Base-by-base conservation (phyloP, 352 stramenopile species). In the Thraustochytrium sp. region DNA sequence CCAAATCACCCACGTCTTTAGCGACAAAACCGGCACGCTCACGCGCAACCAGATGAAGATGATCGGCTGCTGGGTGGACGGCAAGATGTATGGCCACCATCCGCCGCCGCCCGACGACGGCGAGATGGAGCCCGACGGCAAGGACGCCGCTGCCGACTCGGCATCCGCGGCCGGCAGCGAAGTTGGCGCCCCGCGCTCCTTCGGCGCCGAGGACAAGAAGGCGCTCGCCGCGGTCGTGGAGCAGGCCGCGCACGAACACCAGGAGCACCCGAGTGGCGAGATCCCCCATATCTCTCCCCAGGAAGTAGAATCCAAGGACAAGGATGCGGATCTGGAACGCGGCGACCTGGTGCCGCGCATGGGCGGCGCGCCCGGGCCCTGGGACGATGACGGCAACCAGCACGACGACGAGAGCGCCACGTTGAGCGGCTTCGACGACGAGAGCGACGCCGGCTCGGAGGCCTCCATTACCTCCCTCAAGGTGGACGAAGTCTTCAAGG, bases 31-130 rank as follows among this genome's bases (percentile, higher is more conserved):
- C 23, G 75, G 75, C 18, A 84, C 75, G n/a, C 75, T 84, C 23
- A 84, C 75, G 26, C 55, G 61, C 40, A 84, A 84, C 34, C 29
- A 73, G n/a, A 84, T 84, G 75, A 84, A 84, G 59, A 42, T 84
- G 54, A 88, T 94, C 36, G 96, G 96, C 72, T 64, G 48, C 48
- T 80, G 40, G 31, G 68, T 64, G 5, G 40, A 80, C 9, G 40
- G 40, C 0, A 46, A 53, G 2, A 80, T 80, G 68, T 72, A 80
- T 26, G 68, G 68, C 23, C 40, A 63, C 26, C 34, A 55, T n/a
- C 68, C 68, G 23, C 68, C 68, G 13, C 44, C 1, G 23, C 34
- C 40, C n/a, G 68, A 80, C 51, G 16, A 80, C 13, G 46, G 40
- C 23, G 68, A 64, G 4, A 8, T 42, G 68, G 37, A 75, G 26